Evolutionary conservation across 306 rosid species (phyloP), one percentile per base, ranked within the genome.

Genomic region (Quercus rubra): DNA sequence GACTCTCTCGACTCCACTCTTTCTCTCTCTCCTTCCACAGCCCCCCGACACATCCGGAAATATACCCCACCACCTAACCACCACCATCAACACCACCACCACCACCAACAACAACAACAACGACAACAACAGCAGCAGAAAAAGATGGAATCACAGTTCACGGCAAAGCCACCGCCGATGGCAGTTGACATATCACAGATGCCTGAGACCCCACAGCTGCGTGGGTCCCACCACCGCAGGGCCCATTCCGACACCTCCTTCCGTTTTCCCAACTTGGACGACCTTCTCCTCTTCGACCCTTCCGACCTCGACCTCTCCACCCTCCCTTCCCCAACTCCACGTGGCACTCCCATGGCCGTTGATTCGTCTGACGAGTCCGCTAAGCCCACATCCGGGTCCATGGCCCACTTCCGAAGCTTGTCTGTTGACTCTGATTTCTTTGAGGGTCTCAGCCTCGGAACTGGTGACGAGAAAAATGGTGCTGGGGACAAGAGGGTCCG

Each of bases 381-480:
- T 51, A 82, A 85, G 41, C 83, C 87, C 6, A 55, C 66, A 41
- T 41, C 83, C 20, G 83, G 73, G 11, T 51, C 80, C 35, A 20
- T 78, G 2, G 67, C 71, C 1, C 84, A 82, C 74, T 67, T 80
- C 52, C 86, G 96, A 87, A 95, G 99, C 84, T 79, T 95, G 76
- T 95, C 99, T 2, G 89, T 95, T 75, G 99, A 91, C 79, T 95
- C 99, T 0, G 99, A 92, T 74, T 95, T 95, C 88, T 95, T 95
- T 71, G 97, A 91, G 3, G 90, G 89, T 1, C 77, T 95, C 1
- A 91, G 90, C 19, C 31, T 90, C 19, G 74, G 81, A 3, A 54
- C 61, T 21, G 78, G 68, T 64, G 91, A 55, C 0, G 90, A 77
- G 33, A 78, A 76, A 12, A 84, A 80, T 27, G 92, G 76, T 73